Evolutionary conservation across 345 rosid genomes (phyloP).

Genomic region (Ceriops tagal): DNA sequence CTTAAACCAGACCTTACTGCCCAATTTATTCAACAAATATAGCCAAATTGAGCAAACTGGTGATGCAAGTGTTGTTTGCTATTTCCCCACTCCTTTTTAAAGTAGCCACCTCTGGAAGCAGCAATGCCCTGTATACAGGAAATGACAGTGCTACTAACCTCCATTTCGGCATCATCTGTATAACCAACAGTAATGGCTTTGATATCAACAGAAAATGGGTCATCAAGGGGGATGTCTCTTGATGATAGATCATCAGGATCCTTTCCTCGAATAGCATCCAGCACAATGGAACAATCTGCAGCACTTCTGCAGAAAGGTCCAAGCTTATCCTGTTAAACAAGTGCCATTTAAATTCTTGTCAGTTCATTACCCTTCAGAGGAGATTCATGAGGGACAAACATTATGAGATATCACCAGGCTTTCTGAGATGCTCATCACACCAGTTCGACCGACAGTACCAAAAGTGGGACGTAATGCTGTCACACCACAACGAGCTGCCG

Average conservation of each 20-base stretch:
- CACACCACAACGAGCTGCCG: constrained; percentile 78
- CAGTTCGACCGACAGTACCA: constrained; percentile 73
- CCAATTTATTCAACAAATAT: neutral
- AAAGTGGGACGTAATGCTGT: constrained; percentile 87
- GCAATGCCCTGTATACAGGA: neutral
- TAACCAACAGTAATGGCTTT: constrained; percentile 78
- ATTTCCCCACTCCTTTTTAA: too few relatives aligned
- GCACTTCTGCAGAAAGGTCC: constrained; percentile 77
- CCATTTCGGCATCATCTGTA: constrained; percentile 82
- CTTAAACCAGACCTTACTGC: neutral
- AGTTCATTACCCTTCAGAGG: neutral
- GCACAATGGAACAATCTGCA: constrained; percentile 56
- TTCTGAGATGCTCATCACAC: constrained; percentile 90
- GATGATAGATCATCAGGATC: constrained; percentile 82
- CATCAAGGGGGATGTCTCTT: constrained; percentile 53
- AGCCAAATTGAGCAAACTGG: neutral
- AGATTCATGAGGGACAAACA: neutral
- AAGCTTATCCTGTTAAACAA: constrained; percentile 61
- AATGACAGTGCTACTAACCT: constrained; percentile 39
- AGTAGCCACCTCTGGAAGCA: neutral
- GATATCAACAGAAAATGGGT: constrained; percentile 74
- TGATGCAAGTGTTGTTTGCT: neutral
- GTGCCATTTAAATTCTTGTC: constrained; percentile 3
- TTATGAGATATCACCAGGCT: constrained; percentile 48
- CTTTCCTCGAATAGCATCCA: constrained; percentile 68